Conservation (phyloP, 306 rosid species). For the Prinsepia uniflora region DNA sequence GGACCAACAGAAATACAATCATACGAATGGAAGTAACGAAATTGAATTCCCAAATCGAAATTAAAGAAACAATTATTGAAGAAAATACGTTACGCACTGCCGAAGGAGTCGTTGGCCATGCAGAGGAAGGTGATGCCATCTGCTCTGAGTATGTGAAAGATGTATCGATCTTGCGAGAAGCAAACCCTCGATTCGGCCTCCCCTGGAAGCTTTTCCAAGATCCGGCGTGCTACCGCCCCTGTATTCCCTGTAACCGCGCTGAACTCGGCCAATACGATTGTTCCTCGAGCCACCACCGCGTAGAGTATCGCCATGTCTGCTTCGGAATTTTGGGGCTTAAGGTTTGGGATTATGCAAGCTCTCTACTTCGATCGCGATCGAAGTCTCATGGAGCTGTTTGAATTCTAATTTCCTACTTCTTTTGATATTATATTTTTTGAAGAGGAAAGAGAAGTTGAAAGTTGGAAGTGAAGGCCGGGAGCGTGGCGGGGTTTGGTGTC, state of each 20-base stretch:
- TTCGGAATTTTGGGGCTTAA: background rate
- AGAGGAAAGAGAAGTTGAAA: background rate
- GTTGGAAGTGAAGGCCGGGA: background rate
- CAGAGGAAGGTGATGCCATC: constrained; percentile 81
- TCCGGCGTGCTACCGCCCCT: constrained; percentile 89
- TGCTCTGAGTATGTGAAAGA: constrained; percentile 84
- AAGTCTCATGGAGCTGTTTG: constrained; percentile 22
- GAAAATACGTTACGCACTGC: constrained; percentile 55
- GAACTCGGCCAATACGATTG: constrained; percentile 90
- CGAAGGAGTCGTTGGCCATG: constrained; percentile 93
- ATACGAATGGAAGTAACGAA: background rate
- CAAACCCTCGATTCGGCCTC: constrained; percentile 87
- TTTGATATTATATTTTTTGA: background rate
- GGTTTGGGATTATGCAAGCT: constrained; percentile 12
- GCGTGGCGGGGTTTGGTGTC: background rate
- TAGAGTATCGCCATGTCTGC: constrained; percentile 82
- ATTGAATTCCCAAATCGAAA: background rate
- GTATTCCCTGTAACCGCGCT: constrained; percentile 92
- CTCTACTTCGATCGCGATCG: constrained; percentile 35
- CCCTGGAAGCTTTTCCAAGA: constrained; percentile 86
- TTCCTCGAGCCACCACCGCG: constrained; percentile 88
- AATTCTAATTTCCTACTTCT: constrained; percentile 6
- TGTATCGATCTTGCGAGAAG: constrained; percentile 93
- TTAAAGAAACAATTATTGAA: background rate
- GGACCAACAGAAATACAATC: constrained; percentile 24